These are phyloP conservation scores for Ustilago crameri DNA, from an alignment of 1,284 basidiomycete species.

Conservation along the genomic window DNA sequence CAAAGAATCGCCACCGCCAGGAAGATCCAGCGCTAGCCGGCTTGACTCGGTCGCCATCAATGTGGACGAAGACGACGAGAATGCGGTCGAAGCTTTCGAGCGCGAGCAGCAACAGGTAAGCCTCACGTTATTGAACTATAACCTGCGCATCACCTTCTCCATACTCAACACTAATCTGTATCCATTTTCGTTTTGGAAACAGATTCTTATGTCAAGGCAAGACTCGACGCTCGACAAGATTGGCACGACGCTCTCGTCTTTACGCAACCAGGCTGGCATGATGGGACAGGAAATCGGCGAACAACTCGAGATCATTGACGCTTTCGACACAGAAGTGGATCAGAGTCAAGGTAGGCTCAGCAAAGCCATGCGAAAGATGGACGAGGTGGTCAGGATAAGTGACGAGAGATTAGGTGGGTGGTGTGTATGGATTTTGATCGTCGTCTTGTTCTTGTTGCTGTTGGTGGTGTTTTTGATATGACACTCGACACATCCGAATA, in stretches of 20 bases:
- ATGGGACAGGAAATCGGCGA: conserved; percentile 65
- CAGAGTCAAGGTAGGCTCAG: conserved; percentile 52
- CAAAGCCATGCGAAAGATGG: conserved; percentile 63
- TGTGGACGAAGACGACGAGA: conserved; percentile 47
- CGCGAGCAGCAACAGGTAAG: conserved; percentile 65
- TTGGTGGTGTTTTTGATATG: conserved; percentile 53
- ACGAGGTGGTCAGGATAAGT: conserved; percentile 56
- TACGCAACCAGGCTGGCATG: conserved; percentile 60
- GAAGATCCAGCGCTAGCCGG: conserved; percentile 11
- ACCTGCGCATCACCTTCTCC: no score
- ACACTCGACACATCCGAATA: not conserved
- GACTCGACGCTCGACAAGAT: conserved; percentile 64
- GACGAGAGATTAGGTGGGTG: conserved; percentile 65
- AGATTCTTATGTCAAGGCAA: conserved; percentile 60
- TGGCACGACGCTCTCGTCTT: conserved; percentile 53
- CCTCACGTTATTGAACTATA: not conserved
- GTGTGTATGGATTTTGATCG: conserved; percentile 66
- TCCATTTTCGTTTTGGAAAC: not conserved
- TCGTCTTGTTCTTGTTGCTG: conserved; percentile 48
- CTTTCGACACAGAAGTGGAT: conserved; percentile 63
- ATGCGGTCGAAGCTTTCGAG: conserved; percentile 58
- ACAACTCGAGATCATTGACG: conserved; percentile 63
- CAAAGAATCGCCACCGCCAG: conserved; percentile 16
- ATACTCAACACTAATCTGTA: not conserved
- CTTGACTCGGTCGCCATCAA: conserved; percentile 42